A percentile compares a stretch with the other conserved stretches of the same genome.
phyloP scores from a whole-genome alignment of 163 green algal species.

The Scenedesmus sp. region DNA sequence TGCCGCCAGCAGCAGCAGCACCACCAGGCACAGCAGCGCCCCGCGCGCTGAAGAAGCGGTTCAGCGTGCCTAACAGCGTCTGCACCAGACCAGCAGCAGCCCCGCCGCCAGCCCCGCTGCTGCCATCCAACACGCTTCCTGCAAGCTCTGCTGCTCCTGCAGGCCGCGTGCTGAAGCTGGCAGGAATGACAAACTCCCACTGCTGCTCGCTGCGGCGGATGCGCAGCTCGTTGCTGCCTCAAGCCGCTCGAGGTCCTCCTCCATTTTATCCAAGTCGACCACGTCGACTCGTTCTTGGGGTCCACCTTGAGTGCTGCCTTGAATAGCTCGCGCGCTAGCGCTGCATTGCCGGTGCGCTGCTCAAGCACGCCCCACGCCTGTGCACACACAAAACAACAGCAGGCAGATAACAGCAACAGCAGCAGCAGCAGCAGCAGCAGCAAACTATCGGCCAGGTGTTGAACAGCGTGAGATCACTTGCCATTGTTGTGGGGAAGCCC shows the following conservation, averaged over 20 bases:
- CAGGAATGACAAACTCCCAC: conserved; percentile 59
- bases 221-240: conserved; percentile 84
- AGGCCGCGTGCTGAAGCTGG: conserved; percentile 46
- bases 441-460: neutral
- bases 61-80: conserved; percentile 46
- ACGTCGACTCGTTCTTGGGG: conserved; percentile 75
- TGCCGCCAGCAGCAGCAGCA: conserved; percentile 30
- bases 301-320: conserved; percentile 93
- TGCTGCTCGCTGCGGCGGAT: conserved; percentile 64
- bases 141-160: neutral
- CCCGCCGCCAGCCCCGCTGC: conserved; percentile 5
- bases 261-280: conserved; percentile 88
- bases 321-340: conserved; percentile 92
- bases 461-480: no score
- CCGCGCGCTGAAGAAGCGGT: conserved; percentile 49
- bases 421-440: neutral
- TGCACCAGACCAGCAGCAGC: conserved; percentile 6
- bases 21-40: neutral
- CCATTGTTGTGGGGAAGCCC: no score
- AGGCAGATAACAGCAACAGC: neutral
- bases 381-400: no score
- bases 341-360: conserved; percentile 75
- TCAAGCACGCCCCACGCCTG: conserved; percentile 95
- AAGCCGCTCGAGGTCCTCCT: conserved; percentile 77
- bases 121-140: neutral